Conservation (phyloP, 306 rosid genomes). For the Parietaria judaica region DNA sequence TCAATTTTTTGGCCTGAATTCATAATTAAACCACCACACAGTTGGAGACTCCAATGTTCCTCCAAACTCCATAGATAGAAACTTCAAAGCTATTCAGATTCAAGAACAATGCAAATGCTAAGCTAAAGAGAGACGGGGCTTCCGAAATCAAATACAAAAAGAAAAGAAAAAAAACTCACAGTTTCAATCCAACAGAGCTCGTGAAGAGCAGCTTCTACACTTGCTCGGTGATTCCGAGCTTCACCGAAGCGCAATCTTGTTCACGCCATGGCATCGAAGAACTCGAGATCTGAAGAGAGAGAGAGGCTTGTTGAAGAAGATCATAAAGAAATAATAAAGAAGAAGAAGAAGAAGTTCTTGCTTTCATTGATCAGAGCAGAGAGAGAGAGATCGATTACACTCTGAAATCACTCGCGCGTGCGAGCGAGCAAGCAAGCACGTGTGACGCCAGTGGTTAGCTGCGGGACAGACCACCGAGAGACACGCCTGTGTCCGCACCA, state of each 20-base stretch:
- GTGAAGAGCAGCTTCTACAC: not conserved
- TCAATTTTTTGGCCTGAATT: no score
- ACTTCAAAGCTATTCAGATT: not conserved
- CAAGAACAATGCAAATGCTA: not conserved
- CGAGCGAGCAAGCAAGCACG: constrained; percentile 4
- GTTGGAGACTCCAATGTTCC: not conserved
- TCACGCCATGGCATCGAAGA: constrained; percentile 6
- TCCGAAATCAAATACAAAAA: not conserved
- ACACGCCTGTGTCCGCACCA: not conserved
- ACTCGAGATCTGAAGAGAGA: constrained; percentile 25
- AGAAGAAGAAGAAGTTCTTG: not conserved
- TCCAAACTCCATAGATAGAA: not conserved
- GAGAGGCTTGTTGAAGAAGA: constrained; percentile 13
- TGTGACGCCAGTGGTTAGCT: not conserved
- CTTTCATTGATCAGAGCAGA: not conserved
- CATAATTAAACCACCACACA: no score
- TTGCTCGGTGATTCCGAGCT: not conserved
- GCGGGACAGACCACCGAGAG: not conserved
- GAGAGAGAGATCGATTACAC: not conserved
- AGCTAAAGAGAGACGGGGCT: not conserved
- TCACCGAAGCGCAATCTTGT: constrained; percentile 20
- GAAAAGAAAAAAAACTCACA: constrained; percentile 1
- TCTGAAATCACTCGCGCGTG: constrained; percentile 8
- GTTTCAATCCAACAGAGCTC: not conserved
- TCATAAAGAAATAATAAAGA: constrained; percentile 9